Evolutionary conservation across 352 stramenopile genomes (phyloP).

Genomic region (Thalassiosira gravida): DNA sequence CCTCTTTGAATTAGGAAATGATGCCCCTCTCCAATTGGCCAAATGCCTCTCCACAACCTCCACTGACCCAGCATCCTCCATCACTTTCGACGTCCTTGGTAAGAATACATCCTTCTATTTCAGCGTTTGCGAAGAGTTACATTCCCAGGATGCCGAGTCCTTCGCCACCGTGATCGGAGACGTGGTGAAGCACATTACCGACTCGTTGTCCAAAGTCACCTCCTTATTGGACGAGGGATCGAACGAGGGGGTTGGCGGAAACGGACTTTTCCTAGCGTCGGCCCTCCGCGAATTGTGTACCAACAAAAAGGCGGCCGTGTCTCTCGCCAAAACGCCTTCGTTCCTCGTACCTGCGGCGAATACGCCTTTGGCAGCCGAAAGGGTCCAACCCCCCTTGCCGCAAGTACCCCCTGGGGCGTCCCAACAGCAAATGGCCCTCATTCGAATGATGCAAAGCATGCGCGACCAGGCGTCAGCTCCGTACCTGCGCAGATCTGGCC

Average conservation of each 20-base stretch:
- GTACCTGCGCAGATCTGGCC: slow-evolving; percentile 72
- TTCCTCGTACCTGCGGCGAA: slow-evolving; percentile 73
- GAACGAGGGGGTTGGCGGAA: slow-evolving; percentile 23
- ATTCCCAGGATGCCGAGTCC: slow-evolving; percentile 61
- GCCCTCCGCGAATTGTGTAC: slow-evolving; percentile 68
- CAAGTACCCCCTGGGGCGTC: slow-evolving; percentile 22
- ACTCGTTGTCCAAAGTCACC: slow-evolving; percentile 58
- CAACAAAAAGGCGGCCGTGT: slow-evolving; percentile 73
- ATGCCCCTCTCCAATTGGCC: slow-evolving; percentile 67
- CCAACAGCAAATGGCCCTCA: slow-evolving; percentile 39
- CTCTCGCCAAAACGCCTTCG: slow-evolving; percentile 45
- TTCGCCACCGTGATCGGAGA: slow-evolving; percentile 64
- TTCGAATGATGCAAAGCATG: slow-evolving; percentile 62
- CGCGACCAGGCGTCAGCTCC: slow-evolving; percentile 26
- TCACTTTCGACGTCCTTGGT: slow-evolving; percentile 71
- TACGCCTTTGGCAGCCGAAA: slow-evolving; percentile 52
- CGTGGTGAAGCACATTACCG: slow-evolving; percentile 44
- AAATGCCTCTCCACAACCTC: slow-evolving; percentile 61
- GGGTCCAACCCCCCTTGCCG: slow-evolving; percentile 40
- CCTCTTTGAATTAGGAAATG: slow-evolving; percentile 71
- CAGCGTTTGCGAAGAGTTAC: slow-evolving; percentile 75
- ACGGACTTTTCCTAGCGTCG: slow-evolving; percentile 63
- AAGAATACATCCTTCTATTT: slow-evolving; percentile 76
- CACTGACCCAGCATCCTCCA: slow-evolving; percentile 56
- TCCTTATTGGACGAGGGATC: slow-evolving; percentile 57